Percentiles rank a stretch among this genome's conserved stretches.
phyloP scores from a whole-genome alignment of 495 filamentous ascomycete genomes.

The Penicillium argentinense region DNA sequence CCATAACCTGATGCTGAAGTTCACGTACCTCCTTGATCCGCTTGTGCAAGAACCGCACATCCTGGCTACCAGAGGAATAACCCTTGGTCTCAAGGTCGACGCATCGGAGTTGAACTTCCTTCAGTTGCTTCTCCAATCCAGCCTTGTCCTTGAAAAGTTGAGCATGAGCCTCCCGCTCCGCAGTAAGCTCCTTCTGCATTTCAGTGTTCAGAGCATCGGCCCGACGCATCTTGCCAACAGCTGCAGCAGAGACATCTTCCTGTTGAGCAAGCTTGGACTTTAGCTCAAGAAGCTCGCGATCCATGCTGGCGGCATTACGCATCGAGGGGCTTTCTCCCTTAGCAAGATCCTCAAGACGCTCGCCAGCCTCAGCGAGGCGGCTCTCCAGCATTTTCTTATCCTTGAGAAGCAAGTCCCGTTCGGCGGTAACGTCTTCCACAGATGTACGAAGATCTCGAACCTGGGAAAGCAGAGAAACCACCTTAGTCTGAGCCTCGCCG shows the following conservation, averaged over 20 bases:
- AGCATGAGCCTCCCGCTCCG: conserved; percentile 79
- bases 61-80: conserved; percentile 89
- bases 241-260: conserved; percentile 88
- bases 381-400: conserved; percentile 90
- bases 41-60: conserved; percentile 92
- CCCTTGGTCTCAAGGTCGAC: conserved; percentile 97
- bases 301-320: conserved; percentile 86
- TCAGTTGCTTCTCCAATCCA: conserved; percentile 82
- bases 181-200: conserved; percentile 92
- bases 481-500: conserved; percentile 90
- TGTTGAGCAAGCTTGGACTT: conserved; percentile 89
- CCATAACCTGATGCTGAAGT: background rate
- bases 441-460: conserved; percentile 80
- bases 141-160: conserved; percentile 92
- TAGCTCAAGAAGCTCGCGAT: conserved; percentile 86
- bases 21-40: conserved; percentile 87
- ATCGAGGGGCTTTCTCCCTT: conserved; percentile 85
- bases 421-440: conserved; percentile 81
- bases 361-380: conserved; percentile 82
- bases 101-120: conserved; percentile 85
- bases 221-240: conserved; percentile 97
- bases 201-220: conserved; percentile 86
- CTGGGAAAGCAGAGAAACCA: conserved; percentile 88
- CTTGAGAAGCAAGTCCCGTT: conserved; percentile 79
- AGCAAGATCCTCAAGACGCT: conserved; percentile 87